A percentile compares a stretch with the other conserved stretches of the same genome.
phyloP scores from a whole-genome alignment of 768 basidiomycete genomes.

The Russula sp. region DNA sequence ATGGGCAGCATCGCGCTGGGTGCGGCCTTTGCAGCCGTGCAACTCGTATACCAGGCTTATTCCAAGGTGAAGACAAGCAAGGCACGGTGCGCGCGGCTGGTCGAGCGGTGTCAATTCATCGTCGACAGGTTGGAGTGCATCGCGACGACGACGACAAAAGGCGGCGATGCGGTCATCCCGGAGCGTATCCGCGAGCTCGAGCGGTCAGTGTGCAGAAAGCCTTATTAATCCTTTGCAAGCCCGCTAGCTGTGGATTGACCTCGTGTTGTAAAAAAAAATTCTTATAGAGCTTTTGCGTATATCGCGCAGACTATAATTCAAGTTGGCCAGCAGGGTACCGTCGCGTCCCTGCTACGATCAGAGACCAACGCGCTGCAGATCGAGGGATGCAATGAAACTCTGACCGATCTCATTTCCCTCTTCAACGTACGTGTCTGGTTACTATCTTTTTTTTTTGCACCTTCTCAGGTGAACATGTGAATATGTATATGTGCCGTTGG shows the following conservation, averaged over 20 bases:
- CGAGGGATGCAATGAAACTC: slow-evolving; percentile 21
- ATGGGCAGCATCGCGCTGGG: slow-evolving; percentile 21
- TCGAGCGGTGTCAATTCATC: slow-evolving; percentile 21
- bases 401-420: slow-evolving; percentile 20
- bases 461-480: too few relatives aligned
- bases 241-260: too few relatives aligned
- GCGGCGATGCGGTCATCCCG: slow-evolving; percentile 2
- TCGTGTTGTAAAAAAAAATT: too few relatives aligned
- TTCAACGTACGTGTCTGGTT: slow-evolving; percentile 16
- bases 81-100: slow-evolving; percentile 23
- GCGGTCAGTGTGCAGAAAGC: slow-evolving; percentile 3
- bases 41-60: slow-evolving; percentile 22
- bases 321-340: slow-evolving; percentile 21
- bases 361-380: slow-evolving; percentile 20
- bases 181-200: slow-evolving; percentile 20
- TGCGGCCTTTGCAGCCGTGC: slow-evolving; percentile 22
- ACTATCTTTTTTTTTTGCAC: too few relatives aligned
- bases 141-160: not conserved
- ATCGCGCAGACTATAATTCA: slow-evolving; percentile 13
- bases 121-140: slow-evolving; percentile 20
- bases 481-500: not conserved
- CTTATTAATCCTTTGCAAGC: too few relatives aligned
- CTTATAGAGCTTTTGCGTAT: slow-evolving; percentile 17
- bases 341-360: slow-evolving; percentile 19
- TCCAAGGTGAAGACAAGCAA: slow-evolving; percentile 22